Conservation (phyloP, 1,284 basidiomycete species). For the Schizophyllum commune region DNA sequence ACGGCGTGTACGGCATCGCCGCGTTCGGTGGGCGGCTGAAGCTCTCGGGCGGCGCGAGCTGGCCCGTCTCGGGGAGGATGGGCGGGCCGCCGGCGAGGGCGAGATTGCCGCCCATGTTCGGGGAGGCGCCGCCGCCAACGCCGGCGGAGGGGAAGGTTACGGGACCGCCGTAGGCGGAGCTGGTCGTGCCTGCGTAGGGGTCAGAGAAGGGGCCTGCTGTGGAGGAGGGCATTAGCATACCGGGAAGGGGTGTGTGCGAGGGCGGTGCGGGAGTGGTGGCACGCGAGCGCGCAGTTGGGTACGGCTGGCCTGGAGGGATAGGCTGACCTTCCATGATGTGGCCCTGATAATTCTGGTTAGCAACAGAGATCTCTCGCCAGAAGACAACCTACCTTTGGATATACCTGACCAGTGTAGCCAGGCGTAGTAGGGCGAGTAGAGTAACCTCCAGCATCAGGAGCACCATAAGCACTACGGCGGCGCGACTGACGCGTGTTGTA, state of each 20-base stretch:
- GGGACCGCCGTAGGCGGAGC: constrained; percentile 21
- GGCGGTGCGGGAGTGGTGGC: constrained; percentile 27
- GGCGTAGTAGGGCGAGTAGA: too few species aligned
- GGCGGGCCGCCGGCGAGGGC: not conserved
- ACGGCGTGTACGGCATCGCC: constrained; percentile 58
- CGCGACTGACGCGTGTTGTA: not conserved
- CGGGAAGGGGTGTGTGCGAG: constrained; percentile 6
- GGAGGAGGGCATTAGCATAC: constrained; percentile 23
- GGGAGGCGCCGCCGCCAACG: constrained; percentile 13
- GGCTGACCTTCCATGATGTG: constrained; percentile 47
- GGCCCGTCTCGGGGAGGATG: constrained; percentile 22
- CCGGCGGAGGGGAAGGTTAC: constrained; percentile 20
- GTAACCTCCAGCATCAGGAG: too few species aligned
- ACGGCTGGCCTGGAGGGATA: constrained; percentile 12
- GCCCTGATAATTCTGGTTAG: constrained; percentile 32
- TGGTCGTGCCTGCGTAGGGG: constrained; percentile 14
- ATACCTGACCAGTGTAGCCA: not conserved
- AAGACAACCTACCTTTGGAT: not conserved
- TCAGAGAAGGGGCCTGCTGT: constrained; percentile 16
- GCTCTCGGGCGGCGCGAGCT: constrained; percentile 56
- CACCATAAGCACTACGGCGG: not conserved
- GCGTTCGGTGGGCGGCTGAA: constrained; percentile 64
- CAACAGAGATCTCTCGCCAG: constrained; percentile 3
- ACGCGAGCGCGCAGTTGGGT: constrained; percentile 16
- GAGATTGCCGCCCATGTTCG: not conserved